A percentile compares a stretch with the other conserved stretches of the same genome.
Evolutionary conservation across 352 stramenopile species (phyloP).

Genomic region (Globisporangium uncinulatum): DNA sequence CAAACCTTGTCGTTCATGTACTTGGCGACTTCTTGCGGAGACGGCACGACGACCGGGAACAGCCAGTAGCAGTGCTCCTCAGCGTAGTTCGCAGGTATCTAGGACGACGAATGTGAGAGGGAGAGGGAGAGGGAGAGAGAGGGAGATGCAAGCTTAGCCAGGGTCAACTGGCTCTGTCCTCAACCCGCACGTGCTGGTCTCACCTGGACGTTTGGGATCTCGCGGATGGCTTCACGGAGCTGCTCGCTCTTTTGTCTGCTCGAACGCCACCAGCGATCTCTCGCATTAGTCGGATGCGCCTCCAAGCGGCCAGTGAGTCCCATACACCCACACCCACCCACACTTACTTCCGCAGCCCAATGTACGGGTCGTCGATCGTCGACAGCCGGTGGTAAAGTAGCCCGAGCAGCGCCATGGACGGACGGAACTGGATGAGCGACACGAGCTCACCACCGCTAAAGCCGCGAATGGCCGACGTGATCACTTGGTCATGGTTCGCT

Average conservation of each 20-base stretch:
- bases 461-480: constrained; percentile 76
- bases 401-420: constrained; percentile 71
- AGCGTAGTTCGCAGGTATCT: constrained; percentile 57
- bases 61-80: constrained; percentile 80
- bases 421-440: constrained; percentile 64
- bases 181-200: neutral
- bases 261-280: neutral
- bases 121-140: neutral
- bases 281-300: neutral
- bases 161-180: no score
- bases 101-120: neutral
- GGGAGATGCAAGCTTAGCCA: no score
- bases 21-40: constrained; percentile 38
- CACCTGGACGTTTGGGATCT: constrained; percentile 58
- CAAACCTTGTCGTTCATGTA: constrained; percentile 73
- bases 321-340: neutral
- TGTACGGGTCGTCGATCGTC: constrained; percentile 65
- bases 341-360: constrained; percentile 58
- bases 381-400: constrained; percentile 62
- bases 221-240: constrained; percentile 38
- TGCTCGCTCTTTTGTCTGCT: constrained; percentile 64
- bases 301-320: neutral
- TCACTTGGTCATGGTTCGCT: constrained; percentile 76
- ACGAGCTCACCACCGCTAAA: constrained; percentile 78
- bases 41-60: constrained; percentile 66